A percentile compares a stretch with the other conserved stretches of the same genome.
phyloP scores from a whole-genome alignment of 306 rosid species.

The Castanopsis chinensis region DNA sequence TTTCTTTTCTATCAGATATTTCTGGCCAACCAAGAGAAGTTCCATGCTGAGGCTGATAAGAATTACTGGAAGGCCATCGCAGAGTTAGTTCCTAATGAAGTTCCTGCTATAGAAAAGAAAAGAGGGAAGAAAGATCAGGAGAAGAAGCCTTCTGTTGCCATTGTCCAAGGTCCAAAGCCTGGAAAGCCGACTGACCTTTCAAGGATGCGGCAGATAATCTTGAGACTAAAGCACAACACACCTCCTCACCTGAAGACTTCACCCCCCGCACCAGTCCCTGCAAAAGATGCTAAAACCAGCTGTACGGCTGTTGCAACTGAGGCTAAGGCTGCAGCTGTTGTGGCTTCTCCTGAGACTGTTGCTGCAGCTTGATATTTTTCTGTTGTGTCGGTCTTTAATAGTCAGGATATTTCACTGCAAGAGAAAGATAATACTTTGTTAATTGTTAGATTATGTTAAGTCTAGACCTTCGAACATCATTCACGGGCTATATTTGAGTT shows the following conservation, averaged over 20 bases:
- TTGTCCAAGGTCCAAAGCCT: constrained; percentile 47
- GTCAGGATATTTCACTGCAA: background rate
- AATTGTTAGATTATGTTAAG: background rate
- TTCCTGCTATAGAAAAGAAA: constrained; percentile 33
- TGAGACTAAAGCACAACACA: constrained; percentile 42
- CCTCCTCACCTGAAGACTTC: constrained; percentile 40
- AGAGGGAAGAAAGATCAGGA: constrained; percentile 45
- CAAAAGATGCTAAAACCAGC: constrained; percentile 10
- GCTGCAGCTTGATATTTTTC: constrained; percentile 23
- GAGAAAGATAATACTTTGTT: background rate
- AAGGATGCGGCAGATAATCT: constrained; percentile 44
- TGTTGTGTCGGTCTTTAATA: background rate
- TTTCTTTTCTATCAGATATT: constrained; percentile 23
- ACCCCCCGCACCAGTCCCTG: constrained; percentile 4
- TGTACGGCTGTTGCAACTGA: background rate
- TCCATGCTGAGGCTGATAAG: constrained; percentile 42
- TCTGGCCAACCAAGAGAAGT: constrained; percentile 41
- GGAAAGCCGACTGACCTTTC: constrained; percentile 49
- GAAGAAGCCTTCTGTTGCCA: constrained; percentile 26
- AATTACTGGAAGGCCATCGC: constrained; percentile 48
- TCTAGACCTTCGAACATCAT: background rate
- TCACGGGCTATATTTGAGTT: background rate
- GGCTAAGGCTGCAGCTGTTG: background rate
- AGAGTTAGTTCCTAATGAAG: constrained; percentile 45
- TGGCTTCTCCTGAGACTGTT: constrained; percentile 20